A percentile compares a stretch with the other conserved stretches of the same genome.
phyloP scores from a whole-genome alignment of 2,329 filamentous ascomycete genomes.

The Colletotrichum trifolii region DNA sequence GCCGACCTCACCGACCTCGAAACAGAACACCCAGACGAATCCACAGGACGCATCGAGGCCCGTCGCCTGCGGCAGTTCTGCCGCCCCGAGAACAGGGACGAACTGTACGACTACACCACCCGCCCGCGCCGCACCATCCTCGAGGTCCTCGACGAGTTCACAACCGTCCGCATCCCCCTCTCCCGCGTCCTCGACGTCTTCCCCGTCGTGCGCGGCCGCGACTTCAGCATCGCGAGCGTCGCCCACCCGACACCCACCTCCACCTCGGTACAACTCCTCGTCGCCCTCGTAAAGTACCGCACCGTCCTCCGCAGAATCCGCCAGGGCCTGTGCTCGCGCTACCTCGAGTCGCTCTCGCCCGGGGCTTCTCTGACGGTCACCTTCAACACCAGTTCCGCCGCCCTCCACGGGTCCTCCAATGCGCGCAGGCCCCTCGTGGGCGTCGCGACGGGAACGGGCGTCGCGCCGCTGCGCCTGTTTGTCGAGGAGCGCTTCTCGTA shows the following conservation, averaged over 20 bases:
- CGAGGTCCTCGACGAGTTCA: slow-evolving; percentile 92
- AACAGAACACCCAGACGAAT: too few species aligned
- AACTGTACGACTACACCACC: slow-evolving; percentile 96
- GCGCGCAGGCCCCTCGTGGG: slow-evolving; percentile 72
- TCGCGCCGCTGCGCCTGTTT: slow-evolving; percentile 85
- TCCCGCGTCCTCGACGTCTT: slow-evolving; percentile 78
- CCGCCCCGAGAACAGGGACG: slow-evolving; percentile 82
- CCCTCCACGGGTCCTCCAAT: slow-evolving; percentile 52
- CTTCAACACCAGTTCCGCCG: slow-evolving; percentile 60
- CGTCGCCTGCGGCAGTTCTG: slow-evolving; percentile 83
- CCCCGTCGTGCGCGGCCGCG: slow-evolving; percentile 84
- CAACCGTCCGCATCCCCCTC: slow-evolving; percentile 83
- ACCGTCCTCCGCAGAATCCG: slow-evolving; percentile 87
- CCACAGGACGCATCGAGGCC: too few species aligned
- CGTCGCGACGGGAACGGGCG: slow-evolving; percentile 86
- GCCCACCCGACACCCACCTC: slow-evolving; percentile 50
- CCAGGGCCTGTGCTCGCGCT: slow-evolving; percentile 90
- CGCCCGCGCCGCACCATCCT: slow-evolving; percentile 90
- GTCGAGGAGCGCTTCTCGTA: slow-evolving; percentile 75
- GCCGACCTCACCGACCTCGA: slow-evolving; percentile 55
- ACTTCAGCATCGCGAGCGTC: slow-evolving; percentile 92
- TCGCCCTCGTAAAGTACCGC: slow-evolving; percentile 91
- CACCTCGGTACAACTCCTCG: slow-evolving; percentile 74
- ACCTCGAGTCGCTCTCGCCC: slow-evolving; percentile 73
- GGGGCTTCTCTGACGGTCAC: slow-evolving; percentile 71